Evolutionary conservation across 1,284 basidiomycete species (phyloP), one percentile per base, ranked within the genome.

Genomic region (Sporisorium graminicola): DNA sequence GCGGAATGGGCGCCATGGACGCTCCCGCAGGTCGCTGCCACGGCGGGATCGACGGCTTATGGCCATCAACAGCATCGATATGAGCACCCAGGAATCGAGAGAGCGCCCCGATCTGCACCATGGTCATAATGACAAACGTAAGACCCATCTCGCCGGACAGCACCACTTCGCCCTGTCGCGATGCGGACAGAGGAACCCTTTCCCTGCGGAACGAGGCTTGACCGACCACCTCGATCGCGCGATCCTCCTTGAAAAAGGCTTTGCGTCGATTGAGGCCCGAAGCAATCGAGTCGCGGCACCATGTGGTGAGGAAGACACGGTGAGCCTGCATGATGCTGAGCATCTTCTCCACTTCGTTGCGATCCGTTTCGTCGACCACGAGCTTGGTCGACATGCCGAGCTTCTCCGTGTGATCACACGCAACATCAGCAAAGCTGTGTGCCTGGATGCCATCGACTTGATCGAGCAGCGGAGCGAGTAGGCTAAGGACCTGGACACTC

Each of bases 141-240:
- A 82, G 64, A 5, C 80, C 80, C 80, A 82, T 82, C 70, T 79
- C 74, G 14, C 77, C 77, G n/a, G 74, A 81, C 24, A 82, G 68
- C 51, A 78, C 76, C 27, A 77, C 60, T 22, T 68, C 66, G n/a
- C 61, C 59, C 52, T 58, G 40, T 22, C 56, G 52, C 10, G 59
- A 44, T 4, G 44, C 5, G 12, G 52, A 37, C 18, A 65, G 63
- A 14, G 69, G 42, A 1, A 57, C 47, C 20, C 55, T 46, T 2
- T 63, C 59, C 52, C 58, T 58, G 22, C 66, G 72, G 60, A 75
- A 70, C 35, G 67, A 66, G 16, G 72, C 72, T 14, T 70, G 72
- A 5, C 72, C 72, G 29, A 75, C 44, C 35, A 76, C 74, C 42
- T 76, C 71, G 33, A 82, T 77, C 29, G 80, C 73, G 13, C 78